Base-by-base conservation (phyloP, 768 basidiomycete species). In the Lentinula boryana region DNA sequence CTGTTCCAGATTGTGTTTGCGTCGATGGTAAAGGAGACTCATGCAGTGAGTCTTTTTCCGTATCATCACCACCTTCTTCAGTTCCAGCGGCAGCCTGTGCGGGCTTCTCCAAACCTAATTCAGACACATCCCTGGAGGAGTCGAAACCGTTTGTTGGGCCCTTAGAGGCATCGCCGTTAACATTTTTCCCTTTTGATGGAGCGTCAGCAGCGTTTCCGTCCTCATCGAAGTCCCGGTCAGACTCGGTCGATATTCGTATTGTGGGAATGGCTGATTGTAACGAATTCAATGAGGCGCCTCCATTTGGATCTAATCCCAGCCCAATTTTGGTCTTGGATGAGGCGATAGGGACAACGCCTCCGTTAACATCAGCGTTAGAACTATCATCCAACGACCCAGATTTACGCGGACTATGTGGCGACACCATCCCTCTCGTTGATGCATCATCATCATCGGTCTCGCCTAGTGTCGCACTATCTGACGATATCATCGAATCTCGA, bases 161-260 rank as follows among this genome's bases (percentile, higher is more conserved):
- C 21, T 21, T 23, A 0, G 46, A 13, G n/a, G 33, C 50, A 8
- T 52, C 40, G 13, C 44, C 44, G 15, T 48, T 58, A 9, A 68
- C 69, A 56, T 70, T 68, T 6, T 61, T 67, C 27, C 67, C 62
- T 33, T 64, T 56, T 9, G 74, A 62, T 58, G 66, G 65, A 46
- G 66, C 66, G 10, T 72, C 67, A 23, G 67, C 67, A 66, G 68
- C 67, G 69, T 43, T 67, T 63, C 56, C 66, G 23, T 75, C 76
- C 62, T 76, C 73, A 63, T 80, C 79, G 27, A 71, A 68, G 41
- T 72, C 69, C 35, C 80, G 79, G 59, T 86, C 83, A 21, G 83
- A 84, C 68, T 92, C 89, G 1, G 83, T 84, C 36, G 91, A 91
- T 56, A 93, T 84, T 57, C 85, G 81, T 67, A 93, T 93, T n/a